phyloP scores from a whole-genome alignment of 768 basidiomycete genomes.

The Dioszegia hungarica region DNA sequence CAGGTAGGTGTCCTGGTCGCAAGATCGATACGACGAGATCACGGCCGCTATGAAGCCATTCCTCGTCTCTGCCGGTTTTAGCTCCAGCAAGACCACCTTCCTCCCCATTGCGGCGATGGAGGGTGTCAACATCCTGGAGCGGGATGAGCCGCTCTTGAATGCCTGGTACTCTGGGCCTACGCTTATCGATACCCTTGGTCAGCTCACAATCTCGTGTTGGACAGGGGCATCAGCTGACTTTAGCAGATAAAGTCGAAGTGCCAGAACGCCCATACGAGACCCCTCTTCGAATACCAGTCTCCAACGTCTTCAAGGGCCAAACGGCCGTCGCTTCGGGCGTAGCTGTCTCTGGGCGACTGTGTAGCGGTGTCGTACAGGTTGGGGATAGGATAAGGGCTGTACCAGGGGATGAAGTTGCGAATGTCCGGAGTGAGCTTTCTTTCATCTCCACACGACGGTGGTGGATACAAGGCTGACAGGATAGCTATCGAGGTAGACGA shows the following conservation, averaged over 20 bases:
- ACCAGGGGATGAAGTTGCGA: slow-evolving; percentile 83
- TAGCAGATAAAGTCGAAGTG: slow-evolving; percentile 70
- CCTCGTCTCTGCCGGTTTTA: slow-evolving; percentile 81
- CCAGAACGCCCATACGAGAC: slow-evolving; percentile 70
- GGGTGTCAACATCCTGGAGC: slow-evolving; percentile 68
- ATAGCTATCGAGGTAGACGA: slow-evolving; percentile 83
- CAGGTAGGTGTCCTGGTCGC: slow-evolving; percentile 76
- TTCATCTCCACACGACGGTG: neutral
- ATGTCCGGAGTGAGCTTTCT: slow-evolving; percentile 58
- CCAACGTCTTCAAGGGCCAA: slow-evolving; percentile 90
- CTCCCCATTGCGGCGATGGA: slow-evolving; percentile 85
- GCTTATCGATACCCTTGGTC: slow-evolving; percentile 76
- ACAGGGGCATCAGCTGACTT: neutral
- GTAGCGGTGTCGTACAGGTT: slow-evolving; percentile 82
- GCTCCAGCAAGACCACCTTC: slow-evolving; percentile 69
- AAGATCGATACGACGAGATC: slow-evolving; percentile 80
- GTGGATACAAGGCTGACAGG: neutral
- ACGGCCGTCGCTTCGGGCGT: slow-evolving; percentile 62
- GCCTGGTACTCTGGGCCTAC: slow-evolving; percentile 84
- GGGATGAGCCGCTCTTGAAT: slow-evolving; percentile 55
- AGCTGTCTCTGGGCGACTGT: slow-evolving; percentile 76
- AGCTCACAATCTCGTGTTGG: slow-evolving; percentile 2
- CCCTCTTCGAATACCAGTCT: slow-evolving; percentile 79
- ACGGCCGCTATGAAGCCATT: slow-evolving; percentile 69
- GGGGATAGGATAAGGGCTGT: slow-evolving; percentile 81